Conservation (phyloP, 225 moss, liverwort and hornwort genomes). For the Marchantia polymorpha region DNA sequence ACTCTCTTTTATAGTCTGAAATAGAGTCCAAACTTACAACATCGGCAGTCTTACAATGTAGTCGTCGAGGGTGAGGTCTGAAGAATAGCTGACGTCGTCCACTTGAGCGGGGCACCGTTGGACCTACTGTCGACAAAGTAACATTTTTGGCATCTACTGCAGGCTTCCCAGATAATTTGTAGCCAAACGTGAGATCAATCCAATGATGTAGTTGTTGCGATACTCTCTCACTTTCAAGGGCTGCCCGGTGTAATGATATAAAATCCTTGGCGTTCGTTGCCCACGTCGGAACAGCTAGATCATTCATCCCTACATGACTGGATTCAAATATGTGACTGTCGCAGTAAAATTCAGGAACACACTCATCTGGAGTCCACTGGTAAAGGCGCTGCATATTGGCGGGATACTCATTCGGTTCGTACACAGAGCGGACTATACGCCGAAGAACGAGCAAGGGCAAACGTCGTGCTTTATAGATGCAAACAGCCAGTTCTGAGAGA, state of each 20-base stretch:
- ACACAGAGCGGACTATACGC: conserved; percentile 74
- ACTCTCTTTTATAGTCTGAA: neutral
- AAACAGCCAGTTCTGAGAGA: conserved; percentile 86
- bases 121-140: conserved; percentile 52
- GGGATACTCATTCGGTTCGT: conserved; percentile 91
- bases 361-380: conserved; percentile 93
- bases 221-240: conserved; percentile 74
- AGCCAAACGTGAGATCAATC: conserved; percentile 87
- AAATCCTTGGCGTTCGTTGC: conserved; percentile 62
- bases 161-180: conserved; percentile 76
- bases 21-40: conserved; percentile 45
- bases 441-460: conserved; percentile 70
- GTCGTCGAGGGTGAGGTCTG: conserved; percentile 63
- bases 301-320: conserved; percentile 71
- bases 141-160: conserved; percentile 78
- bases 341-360: conserved; percentile 82
- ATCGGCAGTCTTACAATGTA: conserved; percentile 39
- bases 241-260: conserved; percentile 59
- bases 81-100: conserved; percentile 79
- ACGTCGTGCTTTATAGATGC: conserved; percentile 81
- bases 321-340: conserved; percentile 69
- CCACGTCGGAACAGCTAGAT: conserved; percentile 71
- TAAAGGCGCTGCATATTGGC: conserved; percentile 77
- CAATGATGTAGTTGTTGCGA: conserved; percentile 76
- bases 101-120: conserved; percentile 57